A percentile compares a stretch with the other conserved stretches of the same genome.
Evolutionary conservation across 2,329 filamentous ascomycete species (phyloP).

Genomic region (Aspergillus cejpii): DNA sequence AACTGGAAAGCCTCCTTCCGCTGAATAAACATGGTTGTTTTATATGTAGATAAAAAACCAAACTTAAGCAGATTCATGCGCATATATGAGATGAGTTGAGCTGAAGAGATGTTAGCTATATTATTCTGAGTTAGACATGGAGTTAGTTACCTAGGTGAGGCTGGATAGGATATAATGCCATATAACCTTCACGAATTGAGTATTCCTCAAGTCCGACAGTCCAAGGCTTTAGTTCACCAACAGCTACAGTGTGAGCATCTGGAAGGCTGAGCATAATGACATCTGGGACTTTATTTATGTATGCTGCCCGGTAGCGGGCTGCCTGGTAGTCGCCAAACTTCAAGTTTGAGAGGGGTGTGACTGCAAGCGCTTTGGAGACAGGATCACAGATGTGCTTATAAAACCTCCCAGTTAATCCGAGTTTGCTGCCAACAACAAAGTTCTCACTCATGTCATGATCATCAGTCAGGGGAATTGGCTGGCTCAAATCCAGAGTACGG

Average conservation of each 20-base stretch:
- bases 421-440: too few species aligned
- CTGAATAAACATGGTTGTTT: background rate
- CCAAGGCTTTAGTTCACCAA: background rate
- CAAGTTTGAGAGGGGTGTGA: background rate
- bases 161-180: background rate
- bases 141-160: background rate
- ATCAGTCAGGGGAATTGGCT: too few species aligned
- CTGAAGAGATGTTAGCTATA: background rate
- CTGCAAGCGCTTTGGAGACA: constrained; percentile 2
- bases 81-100: background rate
- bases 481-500: too few species aligned
- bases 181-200: background rate
- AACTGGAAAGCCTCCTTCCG: background rate
- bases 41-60: constrained; percentile 1
- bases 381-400: constrained; percentile 5
- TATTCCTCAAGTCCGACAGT: background rate
- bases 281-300: background rate
- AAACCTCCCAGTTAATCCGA: too few species aligned
- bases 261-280: background rate
- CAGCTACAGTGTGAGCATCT: background rate
- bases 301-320: background rate
- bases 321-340: background rate
- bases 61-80: background rate
- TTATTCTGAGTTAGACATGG: background rate
- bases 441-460: too few species aligned